Conservation (phyloP, 2,329 filamentous ascomycete genomes). For the Paecilomyces niveus region DNA sequence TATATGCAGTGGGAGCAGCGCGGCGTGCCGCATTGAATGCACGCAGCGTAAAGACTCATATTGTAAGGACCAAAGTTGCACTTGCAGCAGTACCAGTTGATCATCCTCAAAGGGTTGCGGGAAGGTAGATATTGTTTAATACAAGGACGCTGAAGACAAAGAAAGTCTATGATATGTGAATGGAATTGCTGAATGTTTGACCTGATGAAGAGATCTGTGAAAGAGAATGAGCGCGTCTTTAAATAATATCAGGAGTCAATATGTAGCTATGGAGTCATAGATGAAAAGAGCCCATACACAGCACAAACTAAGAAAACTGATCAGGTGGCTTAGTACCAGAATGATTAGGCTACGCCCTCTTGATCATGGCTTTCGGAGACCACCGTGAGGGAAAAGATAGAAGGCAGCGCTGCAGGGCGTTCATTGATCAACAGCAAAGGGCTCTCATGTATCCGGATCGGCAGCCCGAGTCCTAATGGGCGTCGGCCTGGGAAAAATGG, state of each 20-base stretch:
- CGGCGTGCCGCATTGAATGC: conserved; percentile 16
- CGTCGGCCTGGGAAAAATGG: not conserved
- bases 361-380: not conserved
- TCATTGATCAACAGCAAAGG: not conserved
- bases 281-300: not conserved
- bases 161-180: not conserved
- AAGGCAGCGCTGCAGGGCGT: not conserved
- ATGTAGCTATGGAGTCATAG: not conserved
- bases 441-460: not conserved
- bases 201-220: not conserved
- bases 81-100: conserved; percentile 30
- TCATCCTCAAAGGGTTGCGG: conserved; percentile 10
- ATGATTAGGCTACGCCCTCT: not conserved
- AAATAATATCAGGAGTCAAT: not conserved
- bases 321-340: not conserved
- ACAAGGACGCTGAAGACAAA: not conserved
- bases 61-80: conserved; percentile 27
- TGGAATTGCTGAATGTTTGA: not conserved
- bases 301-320: not conserved
- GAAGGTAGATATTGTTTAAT: not conserved
- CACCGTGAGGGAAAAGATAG: not conserved
- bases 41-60: conserved; percentile 15
- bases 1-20: conserved; percentile 16
- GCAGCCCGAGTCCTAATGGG: not conserved
- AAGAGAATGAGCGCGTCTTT: not conserved